Conservation (phyloP, 2,329 filamentous ascomycete species). For the Cryoendolithus antarcticus region DNA sequence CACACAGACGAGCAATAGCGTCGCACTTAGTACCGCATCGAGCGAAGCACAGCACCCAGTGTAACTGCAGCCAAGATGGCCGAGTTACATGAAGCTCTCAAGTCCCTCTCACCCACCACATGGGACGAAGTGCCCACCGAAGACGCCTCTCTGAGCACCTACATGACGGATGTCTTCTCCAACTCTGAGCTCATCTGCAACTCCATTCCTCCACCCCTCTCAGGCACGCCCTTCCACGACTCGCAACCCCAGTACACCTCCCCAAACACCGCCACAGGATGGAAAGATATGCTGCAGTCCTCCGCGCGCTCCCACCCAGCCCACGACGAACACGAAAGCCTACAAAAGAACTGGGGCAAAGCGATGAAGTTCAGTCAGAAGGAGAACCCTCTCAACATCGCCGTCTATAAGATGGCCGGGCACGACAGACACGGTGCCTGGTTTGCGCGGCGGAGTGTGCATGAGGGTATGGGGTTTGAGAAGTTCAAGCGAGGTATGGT, state of each 20-base stretch:
- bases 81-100: slow-evolving; percentile 35
- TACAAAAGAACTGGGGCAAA: slow-evolving; percentile 79
- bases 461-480: slow-evolving; percentile 63
- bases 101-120: slow-evolving; percentile 30
- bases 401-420: slow-evolving; percentile 65
- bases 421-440: slow-evolving; percentile 77
- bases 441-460: slow-evolving; percentile 78
- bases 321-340: slow-evolving; percentile 40
- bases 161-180: slow-evolving; percentile 29
- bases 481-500: slow-evolving; percentile 67
- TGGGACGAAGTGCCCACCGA: slow-evolving; percentile 33
- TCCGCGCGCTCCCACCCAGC: slow-evolving; percentile 37
- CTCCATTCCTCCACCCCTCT: slow-evolving; percentile 54
- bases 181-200: slow-evolving; percentile 60
- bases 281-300: slow-evolving; percentile 42
- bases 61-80: slow-evolving; percentile 18
- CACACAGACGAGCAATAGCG: too few species aligned
- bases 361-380: slow-evolving; percentile 59
- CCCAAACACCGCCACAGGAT: slow-evolving; percentile 37
- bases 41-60: neutral
- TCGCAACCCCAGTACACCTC: slow-evolving; percentile 45
- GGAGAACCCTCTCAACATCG: slow-evolving; percentile 65
- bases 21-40: too few species aligned
- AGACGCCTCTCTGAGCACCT: slow-evolving; percentile 26
- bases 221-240: slow-evolving; percentile 32